Percentiles rank a stretch among this genome's conserved stretches.
phyloP scores from a whole-genome alignment of 345 rosid genomes.

The Lepidium didymum region DNA sequence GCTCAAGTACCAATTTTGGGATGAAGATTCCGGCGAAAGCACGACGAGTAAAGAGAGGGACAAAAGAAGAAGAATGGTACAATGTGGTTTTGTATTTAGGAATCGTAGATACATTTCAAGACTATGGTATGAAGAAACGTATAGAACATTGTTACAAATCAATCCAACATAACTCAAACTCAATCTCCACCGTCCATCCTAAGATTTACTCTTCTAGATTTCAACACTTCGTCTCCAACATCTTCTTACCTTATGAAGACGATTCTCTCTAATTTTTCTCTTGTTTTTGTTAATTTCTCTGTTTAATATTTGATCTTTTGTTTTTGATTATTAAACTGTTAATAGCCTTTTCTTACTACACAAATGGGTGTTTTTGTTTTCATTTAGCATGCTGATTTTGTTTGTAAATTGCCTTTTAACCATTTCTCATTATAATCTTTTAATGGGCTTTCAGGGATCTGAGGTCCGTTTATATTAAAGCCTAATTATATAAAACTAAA shows the following conservation, averaged over 20 bases:
- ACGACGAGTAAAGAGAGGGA: neutral
- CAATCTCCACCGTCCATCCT: conserved; percentile 48
- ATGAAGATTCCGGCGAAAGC: conserved; percentile 42
- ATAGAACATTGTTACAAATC: conserved; percentile 50
- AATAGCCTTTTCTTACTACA: neutral
- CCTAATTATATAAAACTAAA: no score
- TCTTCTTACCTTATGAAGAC: conserved; percentile 23
- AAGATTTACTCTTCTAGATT: conserved; percentile 43
- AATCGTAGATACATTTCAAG: conserved; percentile 40
- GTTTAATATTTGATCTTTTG: no score
- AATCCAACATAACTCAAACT: conserved; percentile 35
- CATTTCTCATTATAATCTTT: no score
- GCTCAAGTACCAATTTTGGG: conserved; percentile 23
- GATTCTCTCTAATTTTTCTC: neutral
- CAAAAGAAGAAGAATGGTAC: conserved; percentile 18
- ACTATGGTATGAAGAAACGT: conserved; percentile 40
- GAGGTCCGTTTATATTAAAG: no score
- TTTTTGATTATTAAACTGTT: neutral
- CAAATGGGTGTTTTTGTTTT: neutral
- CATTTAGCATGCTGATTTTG: no score
- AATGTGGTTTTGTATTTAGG: conserved; percentile 35
- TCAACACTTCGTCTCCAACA: conserved; percentile 36
- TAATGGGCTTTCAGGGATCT: no score
- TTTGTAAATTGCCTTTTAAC: no score
- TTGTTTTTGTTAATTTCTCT: no score